phyloP scores from a whole-genome alignment of 306 rosid species.

The Vigna radiata region DNA sequence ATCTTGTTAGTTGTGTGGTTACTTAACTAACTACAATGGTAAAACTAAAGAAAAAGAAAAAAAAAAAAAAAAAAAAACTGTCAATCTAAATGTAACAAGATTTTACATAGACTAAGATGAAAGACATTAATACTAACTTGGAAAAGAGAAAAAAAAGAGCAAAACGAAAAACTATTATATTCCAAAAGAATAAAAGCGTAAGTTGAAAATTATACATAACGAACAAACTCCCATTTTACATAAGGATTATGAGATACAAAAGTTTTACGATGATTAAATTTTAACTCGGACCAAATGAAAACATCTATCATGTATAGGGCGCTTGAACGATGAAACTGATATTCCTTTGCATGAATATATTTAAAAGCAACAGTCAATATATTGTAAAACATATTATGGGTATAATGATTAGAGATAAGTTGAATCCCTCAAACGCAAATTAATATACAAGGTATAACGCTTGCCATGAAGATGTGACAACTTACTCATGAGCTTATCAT shows the following conservation, averaged over 20 bases:
- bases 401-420: conserved; percentile 29
- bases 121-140: too few relatives aligned
- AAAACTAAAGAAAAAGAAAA: too few relatives aligned
- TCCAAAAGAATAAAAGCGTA: not conserved
- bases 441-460: conserved; percentile 43
- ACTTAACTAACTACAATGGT: not conserved
- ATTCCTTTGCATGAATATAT: not conserved
- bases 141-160: not conserved
- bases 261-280: not conserved
- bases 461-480: conserved; percentile 41
- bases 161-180: not conserved
- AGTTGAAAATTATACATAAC: not conserved
- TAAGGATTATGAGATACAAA: not conserved
- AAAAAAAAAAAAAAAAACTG: too few relatives aligned
- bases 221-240: not conserved
- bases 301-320: not conserved
- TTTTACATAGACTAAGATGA: too few relatives aligned
- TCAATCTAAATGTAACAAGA: too few relatives aligned
- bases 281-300: not conserved
- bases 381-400: conserved; percentile 33
- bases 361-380: conserved; percentile 33
- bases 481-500: conserved; percentile 35
- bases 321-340: conserved; percentile 18
- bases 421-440: conserved; percentile 38
- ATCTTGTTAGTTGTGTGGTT: not conserved